Evolutionary conservation across 805 yeast genomes (phyloP), one percentile per base, ranked within the genome.

Genomic region (Tetrapisispora nanseiensis): DNA sequence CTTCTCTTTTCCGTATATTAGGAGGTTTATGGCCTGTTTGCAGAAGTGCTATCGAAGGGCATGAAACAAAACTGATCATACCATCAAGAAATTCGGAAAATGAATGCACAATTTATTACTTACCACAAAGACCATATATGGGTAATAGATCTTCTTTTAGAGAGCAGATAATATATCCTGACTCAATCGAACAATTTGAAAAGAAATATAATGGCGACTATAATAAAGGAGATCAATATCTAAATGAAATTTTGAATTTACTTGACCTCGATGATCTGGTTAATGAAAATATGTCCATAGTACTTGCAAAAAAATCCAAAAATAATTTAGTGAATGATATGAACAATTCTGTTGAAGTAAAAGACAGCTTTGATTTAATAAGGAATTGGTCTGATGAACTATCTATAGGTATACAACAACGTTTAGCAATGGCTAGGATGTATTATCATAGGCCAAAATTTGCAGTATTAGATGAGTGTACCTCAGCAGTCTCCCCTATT

Each of bases 381-480:
- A 73, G 85, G 51, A 85, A 83, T 61, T 89, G 97, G 97, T 74
- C 83, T 9, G 95, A 86, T 51, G 85, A 87, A 51, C 68, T 89
- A 47, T 82, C 94, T 2, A 79, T 81, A 49, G 97, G 97, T 22
- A 94, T 89, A 20, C 96, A 89, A 61, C 97, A 89, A 61, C 70
- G 95, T 52, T 70, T 89, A 49, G 96, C 96, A 12, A 81, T 90
- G 83, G 95, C 95, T 2, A 74, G 97, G 54, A 70, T 89, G 62
- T 89, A 84, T 57, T 89, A 87, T 58, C 96, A 89, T 62, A 73
- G 74, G 54, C 97, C 97, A 2, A 82, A 78, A 61, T 89, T 87
- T 70, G 97, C 97, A 0, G 95, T 89, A 21, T 68, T 89, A 49
- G 97, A 89, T 65, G 97, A 89, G 67, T 89, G 96, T 62, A 89